Percentiles rank a stretch among this genome's conserved stretches.
Evolutionary conservation across 345 rosid species (phyloP).

Genomic region (Eucalyptus erythrocorys): DNA sequence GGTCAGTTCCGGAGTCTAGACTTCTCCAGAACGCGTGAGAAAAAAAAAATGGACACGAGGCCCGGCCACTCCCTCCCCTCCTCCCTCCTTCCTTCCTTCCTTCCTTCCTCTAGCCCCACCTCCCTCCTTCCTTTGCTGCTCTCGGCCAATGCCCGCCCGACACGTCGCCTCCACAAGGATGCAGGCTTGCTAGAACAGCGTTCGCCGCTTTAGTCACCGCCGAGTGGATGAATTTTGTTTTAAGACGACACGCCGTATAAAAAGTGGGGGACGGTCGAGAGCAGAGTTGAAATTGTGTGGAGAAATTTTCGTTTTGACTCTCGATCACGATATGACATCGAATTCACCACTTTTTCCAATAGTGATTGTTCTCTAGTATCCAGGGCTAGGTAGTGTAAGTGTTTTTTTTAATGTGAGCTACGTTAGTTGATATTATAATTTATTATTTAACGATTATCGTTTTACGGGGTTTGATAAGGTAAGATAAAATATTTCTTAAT

Average conservation of each 20-base stretch:
- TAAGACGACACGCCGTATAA: not conserved
- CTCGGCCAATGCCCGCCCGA: not conserved
- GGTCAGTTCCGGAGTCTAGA: not conserved
- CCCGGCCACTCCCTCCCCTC: not conserved
- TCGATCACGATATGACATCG: not conserved
- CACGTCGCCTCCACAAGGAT: not conserved
- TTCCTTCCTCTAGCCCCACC: not conserved
- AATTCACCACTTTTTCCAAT: too few species aligned
- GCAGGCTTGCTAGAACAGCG: not conserved
- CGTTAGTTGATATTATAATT: too few species aligned
- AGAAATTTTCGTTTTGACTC: not conserved
- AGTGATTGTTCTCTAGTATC: not conserved
- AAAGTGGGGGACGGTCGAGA: not conserved
- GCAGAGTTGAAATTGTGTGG: too few species aligned
- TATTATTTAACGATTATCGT: too few species aligned
- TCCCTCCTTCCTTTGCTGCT: not conserved
- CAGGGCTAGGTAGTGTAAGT: not conserved
- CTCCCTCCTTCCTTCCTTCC: not conserved
- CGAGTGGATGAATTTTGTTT: not conserved
- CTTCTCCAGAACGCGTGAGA: not conserved
- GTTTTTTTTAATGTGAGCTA: too few species aligned
- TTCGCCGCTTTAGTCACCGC: not conserved
- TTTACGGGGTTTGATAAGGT: too few species aligned
- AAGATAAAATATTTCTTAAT: too few species aligned
- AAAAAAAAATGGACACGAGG: not conserved